Evolutionary conservation across 768 basidiomycete species (phyloP), one percentile per base, ranked within the genome.

Genomic region (Podaxis carcinomalis): DNA sequence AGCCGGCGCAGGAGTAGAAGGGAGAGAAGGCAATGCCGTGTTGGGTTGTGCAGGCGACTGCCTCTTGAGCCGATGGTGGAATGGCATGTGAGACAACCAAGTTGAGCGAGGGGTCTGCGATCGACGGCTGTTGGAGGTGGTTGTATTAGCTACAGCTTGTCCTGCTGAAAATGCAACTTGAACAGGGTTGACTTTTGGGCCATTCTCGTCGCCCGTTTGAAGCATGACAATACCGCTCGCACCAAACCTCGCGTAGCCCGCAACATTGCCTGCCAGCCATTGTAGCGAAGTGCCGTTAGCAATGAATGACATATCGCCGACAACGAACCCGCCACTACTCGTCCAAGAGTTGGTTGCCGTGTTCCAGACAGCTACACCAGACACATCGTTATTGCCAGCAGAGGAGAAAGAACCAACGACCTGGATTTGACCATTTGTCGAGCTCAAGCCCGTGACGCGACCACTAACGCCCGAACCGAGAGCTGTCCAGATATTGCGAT

Each of bases 161-260:
- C 75, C 71, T 7, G 69, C 69, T 16, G 76, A 81, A 13, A 93
- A 80, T 63, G 81, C 80, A 51, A 85, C 75, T 16, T 80, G 79
- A 5, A 93, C 78, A 2, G 90, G 87, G 11, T 80, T 77, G 35
- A 96, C 77, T 19, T 70, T 64, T 10, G 90, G 88, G 14, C 84
- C 80, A 66, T 81, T 73, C 56, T 70, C 72, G 39, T 77, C 69
- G 44, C 86, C 85, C 62, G 90, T 92, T 59, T 87, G 79, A 21
- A 97, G 73, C 73, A 89, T 81, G 49, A 91, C 90, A 70, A 95
- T 81, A 5, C 94, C 95, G 56, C 80, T 83, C 0, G 92, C 90
- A 21, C 92, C 90, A 64, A 87, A 90, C 65, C 78, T 75, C 56
- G 81, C 77, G 35, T 84, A 81, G 4, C 80, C 75, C 1, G 68